Evolutionary conservation across 1,284 basidiomycete genomes (phyloP).

Genomic region (Microbotryomycetes sp.): DNA sequence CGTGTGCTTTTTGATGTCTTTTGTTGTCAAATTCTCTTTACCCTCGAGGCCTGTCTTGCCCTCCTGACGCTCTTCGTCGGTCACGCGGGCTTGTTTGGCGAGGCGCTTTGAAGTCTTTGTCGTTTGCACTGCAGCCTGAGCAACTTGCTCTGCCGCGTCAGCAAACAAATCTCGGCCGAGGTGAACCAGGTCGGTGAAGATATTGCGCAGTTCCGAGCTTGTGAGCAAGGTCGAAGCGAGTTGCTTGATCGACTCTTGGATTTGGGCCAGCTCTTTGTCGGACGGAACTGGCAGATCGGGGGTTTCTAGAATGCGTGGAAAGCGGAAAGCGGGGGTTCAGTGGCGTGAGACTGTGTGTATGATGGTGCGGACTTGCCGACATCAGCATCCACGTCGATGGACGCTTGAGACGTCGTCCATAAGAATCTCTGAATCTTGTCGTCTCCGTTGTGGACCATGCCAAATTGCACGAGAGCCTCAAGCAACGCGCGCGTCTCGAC

Average conservation of each 20-base stretch:
- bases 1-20: conserved; percentile 4
- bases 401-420: conserved; percentile 37
- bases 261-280: conserved; percentile 41
- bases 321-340: conserved; percentile 29
- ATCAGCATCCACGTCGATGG: conserved; percentile 30
- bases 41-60: conserved; percentile 28
- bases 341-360: not conserved
- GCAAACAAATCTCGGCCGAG: conserved; percentile 45
- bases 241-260: conserved; percentile 42
- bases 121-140: conserved; percentile 6
- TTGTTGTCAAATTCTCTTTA: not conserved
- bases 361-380: not conserved
- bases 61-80: conserved; percentile 35
- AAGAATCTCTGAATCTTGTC: conserved; percentile 40
- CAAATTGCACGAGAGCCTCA: conserved; percentile 38
- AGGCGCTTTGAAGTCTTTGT: conserved; percentile 36
- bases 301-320: conserved; percentile 40
- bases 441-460: conserved; percentile 43
- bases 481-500: conserved; percentile 39
- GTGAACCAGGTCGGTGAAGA: conserved; percentile 44
- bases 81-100: conserved; percentile 20
- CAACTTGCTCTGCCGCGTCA: conserved; percentile 38
- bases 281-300: conserved; percentile 20
- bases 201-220: conserved; percentile 42
- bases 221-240: conserved; percentile 44